These are phyloP conservation scores for Austroboletus eburneus DNA, from an alignment of 768 basidiomycete genomes.

Conservation along the genomic window DNA sequence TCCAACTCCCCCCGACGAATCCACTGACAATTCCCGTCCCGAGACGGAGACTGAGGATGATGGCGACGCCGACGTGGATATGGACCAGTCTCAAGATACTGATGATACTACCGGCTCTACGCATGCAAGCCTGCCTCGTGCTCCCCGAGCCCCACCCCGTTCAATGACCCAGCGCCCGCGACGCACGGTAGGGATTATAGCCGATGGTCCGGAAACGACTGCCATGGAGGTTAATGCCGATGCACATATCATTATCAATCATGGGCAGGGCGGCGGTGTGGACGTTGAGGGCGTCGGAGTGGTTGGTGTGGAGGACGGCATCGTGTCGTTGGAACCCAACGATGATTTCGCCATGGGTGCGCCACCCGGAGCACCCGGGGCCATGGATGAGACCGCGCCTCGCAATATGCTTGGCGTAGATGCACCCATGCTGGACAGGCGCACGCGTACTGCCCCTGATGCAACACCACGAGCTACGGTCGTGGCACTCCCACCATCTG, in stretches of 20 bases:
- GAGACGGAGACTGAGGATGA: constrained; percentile 82
- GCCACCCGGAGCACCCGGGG: constrained; percentile 87
- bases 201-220: constrained; percentile 34
- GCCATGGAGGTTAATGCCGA: constrained; percentile 41
- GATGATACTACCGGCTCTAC: constrained; percentile 26
- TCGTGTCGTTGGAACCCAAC: constrained; percentile 74
- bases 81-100: constrained; percentile 39
- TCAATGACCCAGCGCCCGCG: constrained; percentile 35
- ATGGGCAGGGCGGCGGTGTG: constrained; percentile 36
- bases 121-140: constrained; percentile 31
- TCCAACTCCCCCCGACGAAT: constrained; percentile 39
- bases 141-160: constrained; percentile 23
- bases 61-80: constrained; percentile 51
- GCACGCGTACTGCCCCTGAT: constrained; percentile 44
- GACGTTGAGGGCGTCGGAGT: constrained; percentile 40
- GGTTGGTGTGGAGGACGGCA: constrained; percentile 65
- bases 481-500: constrained; percentile 46
- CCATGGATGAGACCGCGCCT: constrained; percentile 41
- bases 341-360: constrained; percentile 90
- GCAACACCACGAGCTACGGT: constrained; percentile 63
- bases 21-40: constrained; percentile 51
- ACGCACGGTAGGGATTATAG: constrained; percentile 46
- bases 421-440: constrained; percentile 27
- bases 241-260: constrained; percentile 51
- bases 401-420: constrained; percentile 28